These are phyloP conservation scores for Colletotrichum siamense DNA, from an alignment of 2,329 filamentous ascomycete genomes.

Conservation along the genomic window DNA sequence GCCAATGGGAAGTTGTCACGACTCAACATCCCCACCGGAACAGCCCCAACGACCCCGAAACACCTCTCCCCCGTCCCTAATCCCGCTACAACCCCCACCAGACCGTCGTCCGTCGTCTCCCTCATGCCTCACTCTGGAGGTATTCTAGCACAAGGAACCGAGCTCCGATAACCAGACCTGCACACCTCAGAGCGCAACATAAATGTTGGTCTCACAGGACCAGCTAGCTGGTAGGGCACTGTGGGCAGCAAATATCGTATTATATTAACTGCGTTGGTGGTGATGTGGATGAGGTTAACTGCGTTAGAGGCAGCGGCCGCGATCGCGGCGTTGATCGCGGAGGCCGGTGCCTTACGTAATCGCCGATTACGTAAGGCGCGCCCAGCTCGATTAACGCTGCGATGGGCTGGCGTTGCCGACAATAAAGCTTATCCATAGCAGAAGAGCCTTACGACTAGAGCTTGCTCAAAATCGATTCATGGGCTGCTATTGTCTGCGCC, in stretches of 20 bases:
- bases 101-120: background rate
- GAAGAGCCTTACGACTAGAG: too few species aligned
- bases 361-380: too few species aligned
- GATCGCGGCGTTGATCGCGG: too few species aligned
- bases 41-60: accelerated
- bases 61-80: accelerated
- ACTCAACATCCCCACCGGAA: accelerated
- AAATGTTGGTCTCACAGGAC: background rate
- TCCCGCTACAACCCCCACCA: accelerated
- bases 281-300: too few species aligned
- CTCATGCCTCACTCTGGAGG: accelerated
- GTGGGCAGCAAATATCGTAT: too few species aligned
- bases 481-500: accelerated
- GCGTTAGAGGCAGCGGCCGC: too few species aligned
- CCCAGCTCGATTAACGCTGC: too few species aligned
- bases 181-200: background rate
- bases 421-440: background rate
- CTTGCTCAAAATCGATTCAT: too few species aligned
- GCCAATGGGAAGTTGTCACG: accelerated
- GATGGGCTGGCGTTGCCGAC: too few species aligned
- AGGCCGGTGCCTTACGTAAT: too few species aligned
- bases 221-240: too few species aligned
- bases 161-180: accelerated
- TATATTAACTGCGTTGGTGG: too few species aligned
- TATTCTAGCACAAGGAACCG: accelerated